A percentile compares a stretch with the other conserved stretches of the same genome.
phyloP scores from a whole-genome alignment of 192 early-diverging fungal genomes.

The Backusella liffmaniae region DNA sequence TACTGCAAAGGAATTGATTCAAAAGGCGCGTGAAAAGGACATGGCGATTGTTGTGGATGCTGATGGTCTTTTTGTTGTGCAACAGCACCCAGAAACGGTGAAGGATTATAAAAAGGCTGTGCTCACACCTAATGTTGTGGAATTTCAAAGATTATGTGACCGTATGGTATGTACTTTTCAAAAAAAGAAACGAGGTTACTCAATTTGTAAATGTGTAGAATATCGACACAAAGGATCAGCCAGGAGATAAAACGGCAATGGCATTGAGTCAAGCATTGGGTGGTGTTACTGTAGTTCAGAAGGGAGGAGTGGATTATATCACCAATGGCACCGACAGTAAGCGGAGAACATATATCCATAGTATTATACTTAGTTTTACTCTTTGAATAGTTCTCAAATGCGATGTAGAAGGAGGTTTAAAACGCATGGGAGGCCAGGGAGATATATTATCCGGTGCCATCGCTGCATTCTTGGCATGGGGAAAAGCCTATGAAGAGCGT shows the following conservation, averaged over 20 bases:
- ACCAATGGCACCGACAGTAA: slow-evolving; percentile 55
- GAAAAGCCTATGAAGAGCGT: slow-evolving; percentile 54
- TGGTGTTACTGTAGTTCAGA: slow-evolving; percentile 78
- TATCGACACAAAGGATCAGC: slow-evolving; percentile 23
- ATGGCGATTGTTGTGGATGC: slow-evolving; percentile 92
- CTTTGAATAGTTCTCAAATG: slow-evolving; percentile 54
- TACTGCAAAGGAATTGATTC: slow-evolving; percentile 65
- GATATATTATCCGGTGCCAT: slow-evolving; percentile 86
- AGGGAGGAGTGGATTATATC: slow-evolving; percentile 76
- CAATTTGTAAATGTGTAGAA: slow-evolving; percentile 7
- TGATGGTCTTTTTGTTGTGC: slow-evolving; percentile 81
- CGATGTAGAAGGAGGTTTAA: slow-evolving; percentile 65
- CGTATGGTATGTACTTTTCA: slow-evolving; percentile 31
- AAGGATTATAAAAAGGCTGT: slow-evolving; percentile 71
- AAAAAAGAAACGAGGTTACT: neutral
- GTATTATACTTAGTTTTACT: neutral
- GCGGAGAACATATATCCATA: slow-evolving; percentile 31
- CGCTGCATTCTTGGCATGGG: slow-evolving; percentile 90
- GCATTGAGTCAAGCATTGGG: slow-evolving; percentile 66
- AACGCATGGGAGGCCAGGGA: slow-evolving; percentile 95
- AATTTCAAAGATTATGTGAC: slow-evolving; percentile 79
- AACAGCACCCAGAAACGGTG: slow-evolving; percentile 67
- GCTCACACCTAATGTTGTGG: slow-evolving; percentile 86
- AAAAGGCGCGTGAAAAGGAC: slow-evolving; percentile 53
- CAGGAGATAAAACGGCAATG: slow-evolving; percentile 39